Base-by-base conservation (phyloP, 495 filamentous ascomycete species). In the Neurospora discreta region DNA sequence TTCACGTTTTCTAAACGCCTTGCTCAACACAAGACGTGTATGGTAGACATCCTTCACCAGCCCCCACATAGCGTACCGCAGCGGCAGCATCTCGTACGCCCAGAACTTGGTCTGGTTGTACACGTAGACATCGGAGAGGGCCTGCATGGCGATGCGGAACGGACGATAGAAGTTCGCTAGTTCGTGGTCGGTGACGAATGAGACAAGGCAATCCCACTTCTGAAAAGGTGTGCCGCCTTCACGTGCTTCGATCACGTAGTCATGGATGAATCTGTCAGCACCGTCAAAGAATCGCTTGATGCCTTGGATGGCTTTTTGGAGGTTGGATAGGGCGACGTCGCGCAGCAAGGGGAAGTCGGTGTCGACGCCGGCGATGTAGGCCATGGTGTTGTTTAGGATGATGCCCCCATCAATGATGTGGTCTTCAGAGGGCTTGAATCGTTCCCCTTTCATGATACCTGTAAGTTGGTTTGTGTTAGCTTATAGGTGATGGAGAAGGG, bases 321-420 rank as follows among this genome's bases (percentile, higher is more conserved):
- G n/a, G 46, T 58, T 58, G 11, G 20, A 13, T 13, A 58, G 23
- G 10, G 46, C 46, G 10, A 58, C 46, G 46, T 23, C 20, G 46
- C 46, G 23, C 46, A 58, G 46, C 5, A 26, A 13, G 11, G 46
- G 46, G 46, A 23, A 58, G 11, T 58, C 46, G 20, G 23, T 15
- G 26, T 58, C 46, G 46, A 26, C 10, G 46, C 46, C n/a, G 70
- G 36, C 70, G n/a, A 60, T 16, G 23, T 20, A 70, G 26, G n/a
- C 68, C 33, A 70, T 52, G 13, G 67, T 41, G 68, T 72, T 73
- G 13, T 30, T 38, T 20, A 38, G 36, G 68, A 78, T 39, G 58
- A 39, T 23, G 1, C 39, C 39, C 15, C 73, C 72, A 43, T 68
- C 4, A 3, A 75, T 65, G 13, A 75, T 69, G 2, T 33, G 10